Percentiles rank a stretch among this genome's conserved stretches.
These are phyloP conservation scores for Neurospora discreta DNA, from an alignment of 495 filamentous ascomycete genomes.

Conservation along the genomic window DNA sequence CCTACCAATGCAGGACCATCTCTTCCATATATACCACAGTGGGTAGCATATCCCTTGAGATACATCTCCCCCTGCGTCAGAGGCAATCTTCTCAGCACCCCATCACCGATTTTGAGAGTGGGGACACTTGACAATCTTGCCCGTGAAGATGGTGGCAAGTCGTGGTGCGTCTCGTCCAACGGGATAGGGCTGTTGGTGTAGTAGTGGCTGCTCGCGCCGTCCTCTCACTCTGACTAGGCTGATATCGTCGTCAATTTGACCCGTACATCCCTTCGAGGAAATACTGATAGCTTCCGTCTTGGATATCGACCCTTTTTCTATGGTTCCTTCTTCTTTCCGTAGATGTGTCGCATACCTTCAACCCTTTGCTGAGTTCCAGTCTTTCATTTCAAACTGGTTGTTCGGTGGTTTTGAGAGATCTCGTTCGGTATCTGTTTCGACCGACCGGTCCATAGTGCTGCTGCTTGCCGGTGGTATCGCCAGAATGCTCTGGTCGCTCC, in stretches of 20 bases:
- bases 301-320: neutral
- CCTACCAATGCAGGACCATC: neutral
- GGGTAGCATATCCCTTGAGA: neutral
- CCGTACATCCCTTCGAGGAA: neutral
- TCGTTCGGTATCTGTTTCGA: neutral
- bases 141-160: neutral
- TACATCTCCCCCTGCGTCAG: neutral
- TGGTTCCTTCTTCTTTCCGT: neutral
- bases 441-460: neutral
- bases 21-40: neutral
- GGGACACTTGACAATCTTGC: neutral
- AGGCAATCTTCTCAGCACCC: neutral
- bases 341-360: neutral
- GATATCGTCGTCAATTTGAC: neutral
- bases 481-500: neutral
- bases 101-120: neutral
- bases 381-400: neutral
- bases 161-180: neutral
- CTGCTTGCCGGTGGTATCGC: neutral
- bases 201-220: neutral
- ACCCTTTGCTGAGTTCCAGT: neutral
- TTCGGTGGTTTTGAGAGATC: neutral
- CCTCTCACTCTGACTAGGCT: neutral
- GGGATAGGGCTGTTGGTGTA: neutral
- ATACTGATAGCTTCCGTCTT: neutral